Evolutionary conservation across 83 land plant genomes (phyloP).

Genomic region (Thuja plicata): DNA sequence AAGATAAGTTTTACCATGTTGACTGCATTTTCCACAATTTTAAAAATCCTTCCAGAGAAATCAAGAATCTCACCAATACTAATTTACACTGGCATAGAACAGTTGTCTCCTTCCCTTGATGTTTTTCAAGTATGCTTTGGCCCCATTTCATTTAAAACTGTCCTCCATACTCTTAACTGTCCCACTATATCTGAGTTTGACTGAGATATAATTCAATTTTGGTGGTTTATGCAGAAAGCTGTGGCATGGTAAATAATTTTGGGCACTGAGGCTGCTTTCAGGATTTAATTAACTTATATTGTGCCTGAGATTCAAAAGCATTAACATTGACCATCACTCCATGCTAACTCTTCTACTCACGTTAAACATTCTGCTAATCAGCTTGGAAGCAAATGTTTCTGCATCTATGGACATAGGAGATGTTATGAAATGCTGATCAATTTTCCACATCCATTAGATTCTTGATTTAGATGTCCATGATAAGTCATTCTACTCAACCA

Average conservation of each 20-base stretch:
- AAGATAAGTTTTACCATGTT: no score
- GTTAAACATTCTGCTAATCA: not conserved
- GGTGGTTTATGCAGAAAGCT: no score
- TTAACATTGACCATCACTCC: not conserved
- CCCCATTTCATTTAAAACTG: not conserved
- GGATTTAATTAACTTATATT: not conserved
- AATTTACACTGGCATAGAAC: not conserved
- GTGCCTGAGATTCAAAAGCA: not conserved
- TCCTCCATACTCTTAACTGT: not conserved
- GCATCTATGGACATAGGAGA: not conserved
- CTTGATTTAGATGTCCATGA: no score
- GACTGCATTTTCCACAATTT: no score
- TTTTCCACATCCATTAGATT: not conserved
- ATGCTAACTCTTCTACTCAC: not conserved
- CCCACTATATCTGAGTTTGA: not conserved
- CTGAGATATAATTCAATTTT: no score
- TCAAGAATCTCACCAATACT: not conserved
- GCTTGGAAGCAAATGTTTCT: not conserved
- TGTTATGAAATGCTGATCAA: not conserved
- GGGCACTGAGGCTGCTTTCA: not conserved
- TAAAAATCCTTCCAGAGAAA: no score
- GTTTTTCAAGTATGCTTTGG: not conserved
- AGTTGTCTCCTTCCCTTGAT: not conserved
- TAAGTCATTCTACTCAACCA: not conserved
- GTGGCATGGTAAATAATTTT: no score